These are phyloP conservation scores for Letharia columbiana DNA, from an alignment of 495 filamentous ascomycete genomes.

Conservation along the genomic window DNA sequence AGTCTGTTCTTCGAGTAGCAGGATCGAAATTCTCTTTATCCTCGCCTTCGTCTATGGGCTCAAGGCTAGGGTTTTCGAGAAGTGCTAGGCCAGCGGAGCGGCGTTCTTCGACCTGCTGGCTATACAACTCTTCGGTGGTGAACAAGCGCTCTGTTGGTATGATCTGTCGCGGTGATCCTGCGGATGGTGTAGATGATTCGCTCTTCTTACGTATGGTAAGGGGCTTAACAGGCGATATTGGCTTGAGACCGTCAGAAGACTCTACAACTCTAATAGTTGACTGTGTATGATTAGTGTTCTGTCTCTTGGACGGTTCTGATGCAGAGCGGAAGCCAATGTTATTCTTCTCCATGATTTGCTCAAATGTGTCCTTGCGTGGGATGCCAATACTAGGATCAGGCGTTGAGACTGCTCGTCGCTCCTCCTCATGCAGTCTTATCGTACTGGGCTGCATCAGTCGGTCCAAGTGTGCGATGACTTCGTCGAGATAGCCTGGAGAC, in stretches of 20 bases:
- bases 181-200: constrained; percentile 22
- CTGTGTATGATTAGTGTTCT: constrained; percentile 9
- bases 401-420: constrained; percentile 46
- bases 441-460: constrained; percentile 47
- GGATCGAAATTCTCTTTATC: constrained; percentile 21
- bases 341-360: constrained; percentile 21
- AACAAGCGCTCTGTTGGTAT: constrained; percentile 11
- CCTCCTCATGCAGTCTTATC: constrained; percentile 25
- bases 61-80: constrained; percentile 21
- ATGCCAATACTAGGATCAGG: constrained; percentile 37
- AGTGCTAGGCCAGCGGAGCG: constrained; percentile 17
- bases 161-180: constrained; percentile 15
- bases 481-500: constrained; percentile 42
- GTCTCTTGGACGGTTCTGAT: constrained; percentile 21
- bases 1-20: constrained; percentile 8
- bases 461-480: constrained; percentile 55
- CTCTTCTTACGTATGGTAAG: constrained; percentile 50
- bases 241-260: constrained; percentile 18
- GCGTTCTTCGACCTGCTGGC: constrained; percentile 10
- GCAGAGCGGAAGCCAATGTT: constrained; percentile 19
- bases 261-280: constrained; percentile 43
- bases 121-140: constrained; percentile 11
- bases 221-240: constrained; percentile 33
- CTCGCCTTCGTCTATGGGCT: constrained; percentile 26
- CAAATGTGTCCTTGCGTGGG: constrained; percentile 25